A percentile compares a stretch with the other conserved stretches of the same genome.
These are phyloP conservation scores for Lathyrus oleraceus DNA, from an alignment of 306 rosid genomes.

Conservation along the genomic window DNA sequence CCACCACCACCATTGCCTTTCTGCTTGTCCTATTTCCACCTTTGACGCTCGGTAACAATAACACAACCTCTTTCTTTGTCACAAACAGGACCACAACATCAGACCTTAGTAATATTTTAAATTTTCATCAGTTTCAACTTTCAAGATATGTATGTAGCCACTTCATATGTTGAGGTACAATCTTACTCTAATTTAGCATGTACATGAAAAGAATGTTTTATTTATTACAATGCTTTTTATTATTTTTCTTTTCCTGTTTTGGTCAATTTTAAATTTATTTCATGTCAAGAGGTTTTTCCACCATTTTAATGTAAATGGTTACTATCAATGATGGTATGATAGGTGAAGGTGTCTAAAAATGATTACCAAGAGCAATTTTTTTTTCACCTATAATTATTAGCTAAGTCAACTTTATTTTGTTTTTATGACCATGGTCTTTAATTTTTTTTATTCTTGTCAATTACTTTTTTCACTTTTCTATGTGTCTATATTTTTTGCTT, in stretches of 20 bases:
- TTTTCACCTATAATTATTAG: neutral
- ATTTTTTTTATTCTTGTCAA: conserved; percentile 22
- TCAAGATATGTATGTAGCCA: neutral
- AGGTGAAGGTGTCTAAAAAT: conserved; percentile 31
- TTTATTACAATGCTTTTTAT: conserved; percentile 32
- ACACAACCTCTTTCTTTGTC: conserved; percentile 29
- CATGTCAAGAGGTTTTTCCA: conserved; percentile 17
- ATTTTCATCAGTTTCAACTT: neutral
- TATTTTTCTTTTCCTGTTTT: conserved; percentile 29
- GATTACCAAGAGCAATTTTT: neutral
- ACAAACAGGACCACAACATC: conserved; percentile 40
- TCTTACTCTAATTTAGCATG: conserved; percentile 40
- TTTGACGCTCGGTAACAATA: conserved; percentile 20
- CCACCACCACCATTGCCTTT: conserved; percentile 20
- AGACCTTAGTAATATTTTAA: too few species aligned
- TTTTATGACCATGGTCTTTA: conserved; percentile 30
- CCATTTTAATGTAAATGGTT: conserved; percentile 36
- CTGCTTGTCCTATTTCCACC: conserved; percentile 30
- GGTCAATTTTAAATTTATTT: conserved; percentile 28
- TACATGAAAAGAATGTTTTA: conserved; percentile 40
- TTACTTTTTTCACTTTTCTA: neutral
- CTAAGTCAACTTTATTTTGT: conserved; percentile 22
- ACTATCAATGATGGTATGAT: conserved; percentile 40
- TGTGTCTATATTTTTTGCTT: neutral
- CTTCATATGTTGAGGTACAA: conserved; percentile 12